Evolutionary conservation across 1,284 basidiomycete genomes (phyloP), one percentile per base, ranked within the genome.

Genomic region (Rhodotorula sp.): DNA sequence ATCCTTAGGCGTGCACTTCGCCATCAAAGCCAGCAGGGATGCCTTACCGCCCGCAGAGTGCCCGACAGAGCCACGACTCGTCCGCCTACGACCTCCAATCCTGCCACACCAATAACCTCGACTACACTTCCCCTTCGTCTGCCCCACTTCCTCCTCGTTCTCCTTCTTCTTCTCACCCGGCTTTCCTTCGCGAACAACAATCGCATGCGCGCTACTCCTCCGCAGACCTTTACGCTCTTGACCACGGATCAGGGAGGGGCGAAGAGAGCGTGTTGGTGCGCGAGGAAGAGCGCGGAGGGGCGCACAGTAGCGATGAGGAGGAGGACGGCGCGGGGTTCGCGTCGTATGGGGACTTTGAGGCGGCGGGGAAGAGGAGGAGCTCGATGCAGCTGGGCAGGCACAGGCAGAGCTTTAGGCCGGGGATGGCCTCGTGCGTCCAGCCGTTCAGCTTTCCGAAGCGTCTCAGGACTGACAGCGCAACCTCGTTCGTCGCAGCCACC

Each of bases 191-290:
- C 53, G 30, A 47, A 13, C 30, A 60, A 31, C 34, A 51, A 24
- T 31, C 50, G 16, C 68, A 67, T 52, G 22, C 52, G 0, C 51
- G 68, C 22, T 66, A 61, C 48, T 66, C 64, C 9, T 64, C 61
- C 7, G 68, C 68, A 18, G 68, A 70, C 54, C 44, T 70, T 8
- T 70, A 70, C 54, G 64, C 64, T 6, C 37, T 59, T 30, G 28
- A 65, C 13, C 30, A 52, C 10, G 18, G 52, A 4, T 26, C n/a
- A 13, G 40, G 44, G 34, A 5, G 50, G 26, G 22, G 40, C 34
- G 40, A 44, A 44, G 40, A 47, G 9, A 9, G 22, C n/a, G n/a
- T 26, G n/a, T 51, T 26, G n/a, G 15, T 44, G 40, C 11, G 52
- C 28, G 28, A 60, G 16, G 44, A 9, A 5, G 55, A 50, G 30